These are phyloP conservation scores for Dittrichia graveolens DNA, from an alignment of 129 eudicot species.

Conservation along the genomic window DNA sequence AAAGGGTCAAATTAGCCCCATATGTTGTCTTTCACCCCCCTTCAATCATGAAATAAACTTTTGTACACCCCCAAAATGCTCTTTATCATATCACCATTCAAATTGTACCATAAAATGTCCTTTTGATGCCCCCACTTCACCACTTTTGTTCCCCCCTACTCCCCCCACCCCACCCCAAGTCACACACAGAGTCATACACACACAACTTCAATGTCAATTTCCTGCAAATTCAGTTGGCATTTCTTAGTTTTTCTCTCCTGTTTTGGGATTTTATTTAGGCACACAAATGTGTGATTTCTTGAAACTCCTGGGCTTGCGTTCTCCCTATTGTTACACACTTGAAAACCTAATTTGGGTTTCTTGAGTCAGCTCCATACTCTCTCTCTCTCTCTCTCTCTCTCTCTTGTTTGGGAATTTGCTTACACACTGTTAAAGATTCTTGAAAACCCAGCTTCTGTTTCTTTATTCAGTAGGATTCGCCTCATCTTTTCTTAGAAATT, in stretches of 20 bases:
- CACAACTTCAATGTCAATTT: neutral
- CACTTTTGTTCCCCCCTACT: conserved; percentile 1
- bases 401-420: too few relatives aligned
- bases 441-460: conserved; percentile 10
- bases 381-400: too few relatives aligned
- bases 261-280: conserved; percentile 1
- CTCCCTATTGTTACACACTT: conserved; percentile 5
- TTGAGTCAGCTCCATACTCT: neutral
- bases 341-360: conserved; percentile 13
- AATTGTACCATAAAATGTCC: conserved; percentile 41
- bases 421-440: neutral
- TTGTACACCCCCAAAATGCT: conserved; percentile 33
- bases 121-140: conserved; percentile 38
- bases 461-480: conserved; percentile 7
- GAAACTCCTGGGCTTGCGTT: neutral
- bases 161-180: neutral
- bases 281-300: conserved; percentile 11
- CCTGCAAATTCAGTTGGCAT: neutral
- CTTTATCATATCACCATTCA: conserved; percentile 19
- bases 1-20: conserved; percentile 24
- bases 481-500: conserved; percentile 5
- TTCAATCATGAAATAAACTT: conserved; percentile 35
- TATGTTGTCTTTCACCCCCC: conserved; percentile 11
- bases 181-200: conserved; percentile 12
- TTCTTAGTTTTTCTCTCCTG: neutral